Percentiles rank a stretch among this genome's conserved stretches.
These are phyloP conservation scores for Solanum tarapatanum DNA, from an alignment of 257 asterid species.

Conservation along the genomic window DNA sequence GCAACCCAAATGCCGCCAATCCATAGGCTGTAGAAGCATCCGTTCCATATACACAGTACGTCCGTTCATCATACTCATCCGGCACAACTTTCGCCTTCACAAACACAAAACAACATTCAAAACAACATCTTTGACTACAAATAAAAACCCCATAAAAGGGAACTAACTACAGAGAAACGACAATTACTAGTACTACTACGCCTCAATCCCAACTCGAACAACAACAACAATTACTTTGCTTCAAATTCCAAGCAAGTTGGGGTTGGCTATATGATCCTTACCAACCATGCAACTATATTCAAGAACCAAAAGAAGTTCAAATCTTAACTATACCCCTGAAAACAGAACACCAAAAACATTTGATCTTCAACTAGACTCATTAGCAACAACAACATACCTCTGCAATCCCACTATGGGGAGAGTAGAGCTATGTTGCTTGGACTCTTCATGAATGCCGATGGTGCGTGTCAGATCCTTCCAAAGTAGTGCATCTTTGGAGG, in stretches of 20 bases:
- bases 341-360: background rate
- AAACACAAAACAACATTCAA: background rate
- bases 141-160: background rate
- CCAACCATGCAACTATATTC: background rate
- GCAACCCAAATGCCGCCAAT: conserved; percentile 80
- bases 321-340: background rate
- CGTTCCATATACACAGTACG: conserved; percentile 63
- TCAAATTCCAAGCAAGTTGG: background rate
- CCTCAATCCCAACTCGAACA: background rate
- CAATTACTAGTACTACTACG: background rate
- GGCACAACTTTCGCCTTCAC: conserved; percentile 66
- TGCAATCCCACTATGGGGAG: background rate
- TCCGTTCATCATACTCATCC: conserved; percentile 80
- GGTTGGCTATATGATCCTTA: background rate
- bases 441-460: background rate
- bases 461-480: background rate
- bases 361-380: background rate
- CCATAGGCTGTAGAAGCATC: conserved; percentile 97
- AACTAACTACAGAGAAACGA: background rate
- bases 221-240: background rate
- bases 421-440: background rate
- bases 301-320: background rate
- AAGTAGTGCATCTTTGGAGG: background rate
- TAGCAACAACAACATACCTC: background rate
- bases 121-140: background rate